Percentiles rank a stretch among this genome's conserved stretches.
phyloP scores from a whole-genome alignment of 768 basidiomycete genomes.

The Rhodotorula kratochvilovae region DNA sequence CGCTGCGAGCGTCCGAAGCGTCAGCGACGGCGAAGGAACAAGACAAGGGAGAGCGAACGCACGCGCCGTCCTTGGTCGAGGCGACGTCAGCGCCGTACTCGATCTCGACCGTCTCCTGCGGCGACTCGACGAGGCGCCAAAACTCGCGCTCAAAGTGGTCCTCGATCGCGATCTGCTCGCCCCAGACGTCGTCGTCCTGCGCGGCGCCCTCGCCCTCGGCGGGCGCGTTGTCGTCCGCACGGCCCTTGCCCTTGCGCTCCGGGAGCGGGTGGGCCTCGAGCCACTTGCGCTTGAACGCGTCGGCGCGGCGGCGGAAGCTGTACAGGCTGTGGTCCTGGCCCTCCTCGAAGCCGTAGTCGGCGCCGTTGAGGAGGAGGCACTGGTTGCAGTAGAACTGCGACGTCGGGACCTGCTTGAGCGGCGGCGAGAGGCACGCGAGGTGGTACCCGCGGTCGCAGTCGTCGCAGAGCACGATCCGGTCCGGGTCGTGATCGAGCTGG shows the following conservation, averaged over 20 bases:
- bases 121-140: conserved; percentile 89
- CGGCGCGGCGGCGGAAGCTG: conserved; percentile 85
- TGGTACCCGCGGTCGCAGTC: conserved; percentile 89
- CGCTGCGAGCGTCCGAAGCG: conserved; percentile 53
- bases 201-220: conserved; percentile 6
- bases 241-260: conserved; percentile 55
- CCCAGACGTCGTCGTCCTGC: conserved; percentile 35
- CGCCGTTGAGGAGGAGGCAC: conserved; percentile 83
- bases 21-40: not conserved
- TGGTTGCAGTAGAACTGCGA: conserved; percentile 95
- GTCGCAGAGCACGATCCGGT: conserved; percentile 84
- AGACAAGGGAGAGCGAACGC: conserved; percentile 41
- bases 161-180: conserved; percentile 58
- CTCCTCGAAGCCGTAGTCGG: conserved; percentile 96
- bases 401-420: conserved; percentile 74
- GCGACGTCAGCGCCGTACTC: conserved; percentile 99
- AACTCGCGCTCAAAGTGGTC: conserved; percentile 91
- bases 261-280: conserved; percentile 58
- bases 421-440: conserved; percentile 93
- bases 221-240: conserved; percentile 51
- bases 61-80: conserved; percentile 96
- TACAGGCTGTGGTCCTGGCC: conserved; percentile 90
- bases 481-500: conserved; percentile 76
- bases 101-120: conserved; percentile 86
- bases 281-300: conserved; percentile 83